Evolutionary conservation across 202 grass and related monocot genomes (phyloP).

Genomic region (Brachypodium distachyon): DNA sequence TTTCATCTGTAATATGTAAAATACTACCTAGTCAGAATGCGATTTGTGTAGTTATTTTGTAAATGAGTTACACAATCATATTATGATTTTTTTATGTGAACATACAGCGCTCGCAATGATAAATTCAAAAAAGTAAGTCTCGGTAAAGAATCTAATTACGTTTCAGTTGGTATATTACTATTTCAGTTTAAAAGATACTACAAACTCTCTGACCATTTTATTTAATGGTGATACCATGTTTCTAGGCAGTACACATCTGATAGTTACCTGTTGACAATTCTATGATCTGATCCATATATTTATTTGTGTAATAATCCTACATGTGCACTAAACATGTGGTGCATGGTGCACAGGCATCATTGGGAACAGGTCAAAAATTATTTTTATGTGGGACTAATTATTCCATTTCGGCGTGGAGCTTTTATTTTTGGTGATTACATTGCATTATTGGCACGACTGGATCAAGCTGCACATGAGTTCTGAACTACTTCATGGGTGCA

Average conservation of each 20-base stretch:
- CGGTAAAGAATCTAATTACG: neutral
- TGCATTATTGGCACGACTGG: too few species aligned
- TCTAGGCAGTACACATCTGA: neutral
- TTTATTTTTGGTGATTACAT: neutral
- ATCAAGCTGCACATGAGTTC: too few species aligned
- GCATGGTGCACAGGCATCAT: neutral
- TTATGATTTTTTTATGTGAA: neutral
- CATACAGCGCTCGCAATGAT: neutral
- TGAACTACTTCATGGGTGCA: too few species aligned
- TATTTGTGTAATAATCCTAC: neutral
- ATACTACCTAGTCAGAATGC: neutral
- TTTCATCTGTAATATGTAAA: neutral
- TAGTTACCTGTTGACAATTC: neutral
- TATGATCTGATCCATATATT: neutral
- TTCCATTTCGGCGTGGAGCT: neutral
- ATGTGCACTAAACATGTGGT: constrained; percentile 6
- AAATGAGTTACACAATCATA: neutral
- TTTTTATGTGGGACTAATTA: neutral
- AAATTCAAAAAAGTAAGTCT: neutral
- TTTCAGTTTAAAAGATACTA: too few species aligned
- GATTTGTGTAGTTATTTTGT: neutral
- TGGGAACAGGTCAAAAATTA: neutral
- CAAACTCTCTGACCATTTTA: too few species aligned
- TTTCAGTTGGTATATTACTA: neutral
- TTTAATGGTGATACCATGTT: neutral